Base-by-base conservation (phyloP, 768 basidiomycete species). In the Trametes punicea region DNA sequence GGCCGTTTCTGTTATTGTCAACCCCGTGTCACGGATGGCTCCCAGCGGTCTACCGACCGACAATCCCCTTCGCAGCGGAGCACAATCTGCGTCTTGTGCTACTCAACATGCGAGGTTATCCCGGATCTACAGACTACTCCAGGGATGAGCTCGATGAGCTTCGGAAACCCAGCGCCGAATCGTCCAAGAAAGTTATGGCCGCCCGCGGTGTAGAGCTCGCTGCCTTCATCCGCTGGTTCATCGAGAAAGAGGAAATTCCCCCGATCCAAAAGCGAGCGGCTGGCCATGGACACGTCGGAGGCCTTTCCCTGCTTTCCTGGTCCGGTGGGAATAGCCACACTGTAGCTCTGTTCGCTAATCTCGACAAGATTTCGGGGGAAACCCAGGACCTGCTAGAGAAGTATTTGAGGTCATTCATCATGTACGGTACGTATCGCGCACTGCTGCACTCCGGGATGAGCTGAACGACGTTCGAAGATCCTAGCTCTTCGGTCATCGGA, bases 91-190 rank as follows among this genome's bases (percentile, higher is more conserved):
- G 69, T 5, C 56, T 70, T 8, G 57, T 70, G 6, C 11, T 59
- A 1, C 27, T 67, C 55, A 70, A 64, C 49, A 33, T 60, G 7
- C 65, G 66, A 11, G 66, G 62, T 27, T 70, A 68, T 34, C 65
- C 62, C 1, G 64, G 67, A 0, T 68, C 69, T 6, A 57, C 65
- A 4, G 62, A 63, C 5, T 61, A 56, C 62, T 47, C 64, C 2
- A 20, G 20, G 5, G 51, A 39, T n/a, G 67, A 70, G 9, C 18
- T 65, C 3, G 59, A 49, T 2, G 25, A 25, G 7, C 36, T 55
- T 3, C 51, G 51, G 27, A 40, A 40, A 6, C 36, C 26, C 15
- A 27, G 27, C 15, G 6, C 4, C 13, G 56, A 39, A n/a, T 13
- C 30, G 23, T 3, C 63, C 54, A 18, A 30, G 18, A 0, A 11